Conservation (phyloP, 371 early-diverging fungal species). For the Apophysomyces sp. region DNA sequence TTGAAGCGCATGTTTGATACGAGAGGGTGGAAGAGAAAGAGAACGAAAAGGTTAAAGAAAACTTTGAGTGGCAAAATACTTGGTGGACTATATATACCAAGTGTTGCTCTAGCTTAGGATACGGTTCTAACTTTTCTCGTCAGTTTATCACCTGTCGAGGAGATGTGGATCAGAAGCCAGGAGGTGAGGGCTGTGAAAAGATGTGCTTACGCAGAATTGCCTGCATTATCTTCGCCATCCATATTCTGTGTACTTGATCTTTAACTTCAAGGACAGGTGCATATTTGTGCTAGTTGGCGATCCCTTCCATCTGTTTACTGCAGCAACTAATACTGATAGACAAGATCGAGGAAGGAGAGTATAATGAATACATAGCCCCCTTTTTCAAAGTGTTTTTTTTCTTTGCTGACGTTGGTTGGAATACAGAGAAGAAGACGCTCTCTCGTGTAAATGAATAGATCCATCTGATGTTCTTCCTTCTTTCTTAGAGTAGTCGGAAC, state of each 20-base stretch:
- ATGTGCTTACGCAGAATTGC: background rate
- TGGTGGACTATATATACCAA: background rate
- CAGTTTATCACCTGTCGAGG: background rate
- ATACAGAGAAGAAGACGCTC: background rate
- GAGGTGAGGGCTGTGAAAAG: background rate
- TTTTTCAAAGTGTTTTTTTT: background rate
- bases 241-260: too few species aligned
- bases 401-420: background rate
- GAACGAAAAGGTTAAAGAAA: background rate
- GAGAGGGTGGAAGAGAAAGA: background rate
- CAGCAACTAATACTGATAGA: background rate
- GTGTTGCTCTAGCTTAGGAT: background rate
- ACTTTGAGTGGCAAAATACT: background rate
- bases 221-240: too few species aligned
- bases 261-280: background rate
- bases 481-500: too few species aligned
- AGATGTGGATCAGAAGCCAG: background rate
- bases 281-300: background rate
- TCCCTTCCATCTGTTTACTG: background rate
- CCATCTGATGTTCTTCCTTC: too few species aligned
- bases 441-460: background rate
- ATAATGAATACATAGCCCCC: background rate
- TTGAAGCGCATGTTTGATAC: constrained; percentile 10
- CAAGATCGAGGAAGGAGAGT: background rate
- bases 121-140: background rate